Evolutionary conservation across 2,329 filamentous ascomycete genomes (phyloP).

Genomic region (Podosphaera leucotricha): DNA sequence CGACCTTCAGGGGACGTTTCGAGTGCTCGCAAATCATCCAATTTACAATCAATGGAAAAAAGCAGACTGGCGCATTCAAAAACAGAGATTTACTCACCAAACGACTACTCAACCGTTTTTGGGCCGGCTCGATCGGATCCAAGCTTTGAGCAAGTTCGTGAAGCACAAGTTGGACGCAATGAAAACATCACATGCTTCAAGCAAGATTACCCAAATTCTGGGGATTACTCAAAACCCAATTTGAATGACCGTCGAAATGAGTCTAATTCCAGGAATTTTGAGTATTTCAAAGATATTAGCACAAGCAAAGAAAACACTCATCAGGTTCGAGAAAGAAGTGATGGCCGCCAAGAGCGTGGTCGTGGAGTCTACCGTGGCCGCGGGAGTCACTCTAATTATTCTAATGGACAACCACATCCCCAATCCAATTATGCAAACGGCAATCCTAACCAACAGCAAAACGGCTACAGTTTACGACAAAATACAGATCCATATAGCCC

Average conservation of each 20-base stretch:
- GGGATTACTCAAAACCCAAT: slow-evolving; percentile 7
- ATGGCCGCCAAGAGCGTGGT: slow-evolving; percentile 18
- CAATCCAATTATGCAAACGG: slow-evolving; percentile 19
- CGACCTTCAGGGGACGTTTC: slow-evolving; percentile 8
- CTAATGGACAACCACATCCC: slow-evolving; percentile 14
- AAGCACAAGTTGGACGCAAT: slow-evolving; percentile 4
- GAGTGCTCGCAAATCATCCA: slow-evolving; percentile 9
- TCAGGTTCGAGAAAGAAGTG: slow-evolving; percentile 16
- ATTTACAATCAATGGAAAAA: slow-evolving; percentile 9
- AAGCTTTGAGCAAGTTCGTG: slow-evolving; percentile 3
- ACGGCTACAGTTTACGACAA: slow-evolving; percentile 12
- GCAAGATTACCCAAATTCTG: slow-evolving; percentile 7
- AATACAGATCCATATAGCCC: slow-evolving; percentile 16
- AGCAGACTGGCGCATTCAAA: slow-evolving; percentile 7
- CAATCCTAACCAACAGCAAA: slow-evolving; percentile 13
- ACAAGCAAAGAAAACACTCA: slow-evolving; percentile 10
- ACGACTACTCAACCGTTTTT: slow-evolving; percentile 15
- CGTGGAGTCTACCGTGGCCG: slow-evolving; percentile 24
- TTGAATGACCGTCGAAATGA: slow-evolving; percentile 14
- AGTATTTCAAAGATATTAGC: slow-evolving; percentile 12
- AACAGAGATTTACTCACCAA: slow-evolving; percentile 7
- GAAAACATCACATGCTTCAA: slow-evolving; percentile 8
- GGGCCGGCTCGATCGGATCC: slow-evolving; percentile 14
- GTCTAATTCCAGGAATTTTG: slow-evolving; percentile 9
- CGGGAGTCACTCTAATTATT: slow-evolving; percentile 17